phyloP scores from a whole-genome alignment of 78 protist species.

The Polysphondylium violaceum region DNA sequence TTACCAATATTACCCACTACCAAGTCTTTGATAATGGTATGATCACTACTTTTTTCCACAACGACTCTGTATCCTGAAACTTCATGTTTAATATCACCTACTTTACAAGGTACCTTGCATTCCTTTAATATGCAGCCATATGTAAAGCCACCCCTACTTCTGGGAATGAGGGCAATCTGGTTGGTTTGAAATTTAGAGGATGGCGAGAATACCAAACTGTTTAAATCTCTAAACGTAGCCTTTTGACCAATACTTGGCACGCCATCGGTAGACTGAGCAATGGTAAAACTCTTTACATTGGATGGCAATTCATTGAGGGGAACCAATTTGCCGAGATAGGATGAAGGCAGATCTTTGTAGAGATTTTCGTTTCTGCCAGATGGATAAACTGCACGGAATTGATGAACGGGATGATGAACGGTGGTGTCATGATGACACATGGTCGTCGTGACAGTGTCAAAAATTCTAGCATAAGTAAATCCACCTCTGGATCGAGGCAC shows the following conservation, averaged over 20 bases:
- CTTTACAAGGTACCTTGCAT: conserved; percentile 72
- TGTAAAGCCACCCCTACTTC: conserved; percentile 82
- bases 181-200: conserved; percentile 39
- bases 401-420: conserved; percentile 39
- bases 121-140: conserved; percentile 78
- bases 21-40: conserved; percentile 58
- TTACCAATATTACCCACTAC: conserved; percentile 67
- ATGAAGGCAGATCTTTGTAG: conserved; percentile 69
- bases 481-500: conserved; percentile 81
- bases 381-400: conserved; percentile 79
- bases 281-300: neutral
- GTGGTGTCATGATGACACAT: conserved; percentile 68
- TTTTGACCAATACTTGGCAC: conserved; percentile 30
- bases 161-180: conserved; percentile 76
- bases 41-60: conserved; percentile 48
- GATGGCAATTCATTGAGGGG: conserved; percentile 22
- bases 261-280: neutral
- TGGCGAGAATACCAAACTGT: conserved; percentile 70
- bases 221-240: conserved; percentile 65
- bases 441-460: neutral
- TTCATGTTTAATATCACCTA: conserved; percentile 60
- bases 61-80: conserved; percentile 67
- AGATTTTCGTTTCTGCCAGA: conserved; percentile 52
- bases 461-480: conserved; percentile 48
- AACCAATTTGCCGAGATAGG: conserved; percentile 65